Base-by-base conservation (phyloP, 352 stramenopile species). In the Hyaloperonospora arabidopsidis region DNA sequence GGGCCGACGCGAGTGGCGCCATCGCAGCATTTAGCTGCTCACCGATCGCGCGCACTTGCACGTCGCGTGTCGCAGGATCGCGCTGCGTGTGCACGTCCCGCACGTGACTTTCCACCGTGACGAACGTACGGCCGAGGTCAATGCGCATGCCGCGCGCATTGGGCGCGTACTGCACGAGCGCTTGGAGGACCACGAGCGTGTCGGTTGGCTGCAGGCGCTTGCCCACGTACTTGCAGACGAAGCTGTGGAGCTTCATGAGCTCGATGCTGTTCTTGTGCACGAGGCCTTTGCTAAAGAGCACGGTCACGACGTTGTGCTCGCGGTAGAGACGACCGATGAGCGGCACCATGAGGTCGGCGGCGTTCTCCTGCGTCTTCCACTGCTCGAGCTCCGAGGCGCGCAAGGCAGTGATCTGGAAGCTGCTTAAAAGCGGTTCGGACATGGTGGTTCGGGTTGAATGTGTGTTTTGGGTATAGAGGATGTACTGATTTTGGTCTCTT, bases 251-350 rank as follows among this genome's bases (percentile, higher is more conserved):
- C 61, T 86, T 85, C 53, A 91, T 87, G 65, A 90, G 64, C 25
- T 93, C 83, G 45, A 90, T 84, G 59, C 74, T 85, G 70, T 87
- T 89, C 61, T 90, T 88, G 71, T 91, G 83, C 38, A 90, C 79
- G 54, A 89, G 74, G 0, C 79, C 79, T 54, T 90, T 90, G 74
- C 74, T 78, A 53, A 91, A 93, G 45, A 90, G 68, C 56, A 86
- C 83, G 57, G 66, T 82, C 63, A 93, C 79, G 23, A 89, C 76
- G 63, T 91, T 93, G 62, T 74, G 71, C 58, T 87, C 74, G 41
- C 83, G 83, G 64, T 93, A 93, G 52, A 93, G 77, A 17, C 76
- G 68, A 12, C 83, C 83, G 45, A 90, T 78, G 65, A 91, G 74
- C 65, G 82, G 82, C 52, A 92, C 74, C 79, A 92, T 92, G 52